These are phyloP conservation scores for Lodderomyces margitis DNA, from an alignment of 1,139 yeast genomes.

Conservation along the genomic window DNA sequence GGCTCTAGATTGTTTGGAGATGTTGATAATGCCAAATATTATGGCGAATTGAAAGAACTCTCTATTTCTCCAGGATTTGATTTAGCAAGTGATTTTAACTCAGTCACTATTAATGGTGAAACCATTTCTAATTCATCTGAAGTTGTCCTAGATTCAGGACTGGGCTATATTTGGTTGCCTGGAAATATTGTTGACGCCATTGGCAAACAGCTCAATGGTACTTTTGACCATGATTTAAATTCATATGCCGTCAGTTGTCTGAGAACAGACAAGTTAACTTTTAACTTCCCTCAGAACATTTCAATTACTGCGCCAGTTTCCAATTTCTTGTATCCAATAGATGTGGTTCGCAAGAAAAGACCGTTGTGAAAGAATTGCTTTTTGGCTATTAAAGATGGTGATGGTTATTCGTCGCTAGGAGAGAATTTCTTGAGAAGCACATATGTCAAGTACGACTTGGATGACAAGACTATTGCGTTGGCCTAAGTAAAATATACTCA, in stretches of 20 bases:
- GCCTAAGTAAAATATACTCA: constrained; percentile 6
- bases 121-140: neutral
- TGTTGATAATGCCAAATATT: constrained; percentile 51
- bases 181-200: constrained; percentile 17
- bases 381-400: constrained; percentile 10
- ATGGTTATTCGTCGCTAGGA: constrained; percentile 17
- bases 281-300: constrained; percentile 29
- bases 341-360: constrained; percentile 8
- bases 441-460: constrained; percentile 33
- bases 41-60: constrained; percentile 37
- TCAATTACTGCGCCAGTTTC: constrained; percentile 28
- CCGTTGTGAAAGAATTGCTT: constrained; percentile 10
- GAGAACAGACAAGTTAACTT: constrained; percentile 17
- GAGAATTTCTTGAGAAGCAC: constrained; percentile 45
- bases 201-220: constrained; percentile 20
- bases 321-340: constrained; percentile 17
- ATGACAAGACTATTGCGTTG: constrained; percentile 6
- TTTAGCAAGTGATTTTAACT: constrained; percentile 7
- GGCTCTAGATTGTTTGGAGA: constrained; percentile 61
- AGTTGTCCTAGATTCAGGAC: constrained; percentile 23
- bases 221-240: neutral
- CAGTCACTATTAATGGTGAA: constrained; percentile 8
- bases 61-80: constrained; percentile 19
- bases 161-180: constrained; percentile 30
- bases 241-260: constrained; percentile 12